A percentile compares a stretch with the other conserved stretches of the same genome.
These are phyloP conservation scores for Coprinopsis sp. DNA, from an alignment of 768 basidiomycete species.

Conservation along the genomic window DNA sequence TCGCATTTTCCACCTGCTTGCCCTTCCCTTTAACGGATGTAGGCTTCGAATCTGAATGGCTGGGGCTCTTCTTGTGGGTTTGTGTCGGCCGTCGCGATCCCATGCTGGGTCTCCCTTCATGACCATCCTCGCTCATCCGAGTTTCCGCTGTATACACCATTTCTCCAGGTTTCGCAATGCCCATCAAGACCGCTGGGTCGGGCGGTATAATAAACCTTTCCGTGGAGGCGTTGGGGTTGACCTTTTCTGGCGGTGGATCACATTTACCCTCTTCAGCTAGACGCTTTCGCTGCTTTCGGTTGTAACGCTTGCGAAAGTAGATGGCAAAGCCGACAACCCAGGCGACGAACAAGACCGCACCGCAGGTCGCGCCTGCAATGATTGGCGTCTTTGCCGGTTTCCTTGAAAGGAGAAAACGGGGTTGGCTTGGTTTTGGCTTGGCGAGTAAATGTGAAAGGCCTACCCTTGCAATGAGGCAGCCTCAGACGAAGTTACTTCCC, in stretches of 20 bases:
- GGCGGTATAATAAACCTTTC: slow-evolving; percentile 56
- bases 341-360: slow-evolving; percentile 43
- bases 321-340: slow-evolving; percentile 55
- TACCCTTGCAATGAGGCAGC: slow-evolving; percentile 38
- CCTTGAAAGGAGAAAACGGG: slow-evolving; percentile 22
- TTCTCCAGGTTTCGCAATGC: slow-evolving; percentile 37
- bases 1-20: too few relatives aligned
- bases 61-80: background rate
- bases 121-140: background rate
- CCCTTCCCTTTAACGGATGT: too few relatives aligned
- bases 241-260: slow-evolving; percentile 32
- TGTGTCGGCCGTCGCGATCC: too few relatives aligned
- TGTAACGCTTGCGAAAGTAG: slow-evolving; percentile 52
- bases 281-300: slow-evolving; percentile 42
- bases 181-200: slow-evolving; percentile 62
- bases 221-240: slow-evolving; percentile 28
- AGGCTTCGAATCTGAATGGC: too few relatives aligned
- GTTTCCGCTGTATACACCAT: background rate
- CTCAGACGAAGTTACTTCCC: slow-evolving; percentile 32
- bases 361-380: slow-evolving; percentile 56
- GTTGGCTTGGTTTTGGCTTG: background rate
- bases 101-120: background rate
- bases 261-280: slow-evolving; percentile 40
- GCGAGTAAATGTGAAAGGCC: slow-evolving; percentile 6
- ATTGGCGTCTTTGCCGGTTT: slow-evolving; percentile 55